A percentile compares a stretch with the other conserved stretches of the same genome.
These are phyloP conservation scores for Starmerella cellae DNA, from an alignment of 805 yeast genomes.

Conservation along the genomic window DNA sequence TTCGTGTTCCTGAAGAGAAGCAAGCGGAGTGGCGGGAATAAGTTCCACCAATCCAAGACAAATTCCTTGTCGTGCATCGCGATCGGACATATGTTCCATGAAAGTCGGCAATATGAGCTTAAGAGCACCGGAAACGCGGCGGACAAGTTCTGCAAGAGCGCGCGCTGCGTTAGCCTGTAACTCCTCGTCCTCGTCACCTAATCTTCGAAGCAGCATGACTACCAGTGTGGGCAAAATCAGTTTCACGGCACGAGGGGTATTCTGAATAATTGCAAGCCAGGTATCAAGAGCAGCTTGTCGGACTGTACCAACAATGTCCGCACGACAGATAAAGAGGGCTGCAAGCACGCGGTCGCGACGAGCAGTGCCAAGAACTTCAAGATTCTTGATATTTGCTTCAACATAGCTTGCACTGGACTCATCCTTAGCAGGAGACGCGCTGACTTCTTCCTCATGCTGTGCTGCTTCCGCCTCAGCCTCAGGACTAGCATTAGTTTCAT, in stretches of 20 bases:
- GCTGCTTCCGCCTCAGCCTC: slow-evolving; percentile 34
- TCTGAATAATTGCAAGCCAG: slow-evolving; percentile 93
- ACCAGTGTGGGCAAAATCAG: slow-evolving; percentile 81
- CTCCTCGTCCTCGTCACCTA: slow-evolving; percentile 68
- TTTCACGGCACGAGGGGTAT: slow-evolving; percentile 87
- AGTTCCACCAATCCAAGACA: slow-evolving; percentile 86
- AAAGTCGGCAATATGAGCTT: slow-evolving; percentile 68
- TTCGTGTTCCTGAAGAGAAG: slow-evolving; percentile 51
- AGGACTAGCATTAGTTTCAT: slow-evolving; percentile 44
- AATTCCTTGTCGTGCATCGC: slow-evolving; percentile 90
- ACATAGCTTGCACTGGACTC: slow-evolving; percentile 22
- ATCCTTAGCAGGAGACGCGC: slow-evolving; percentile 22
- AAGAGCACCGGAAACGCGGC: slow-evolving; percentile 77
- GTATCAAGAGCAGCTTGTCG: slow-evolving; percentile 83
- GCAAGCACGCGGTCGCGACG: slow-evolving; percentile 80
- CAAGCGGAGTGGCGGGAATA: slow-evolving; percentile 48
- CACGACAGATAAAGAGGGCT: slow-evolving; percentile 82
- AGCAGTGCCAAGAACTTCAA: slow-evolving; percentile 70
- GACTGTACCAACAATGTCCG: slow-evolving; percentile 77
- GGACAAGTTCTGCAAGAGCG: slow-evolving; percentile 86
- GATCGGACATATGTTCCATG: slow-evolving; percentile 53
- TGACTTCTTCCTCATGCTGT: slow-evolving; percentile 23
- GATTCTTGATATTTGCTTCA: slow-evolving; percentile 16
- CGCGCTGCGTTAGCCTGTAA: slow-evolving; percentile 84
- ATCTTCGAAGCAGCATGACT: slow-evolving; percentile 59